Base-by-base conservation (phyloP, 495 filamentous ascomycete species). In the Podospora comata region DNA sequence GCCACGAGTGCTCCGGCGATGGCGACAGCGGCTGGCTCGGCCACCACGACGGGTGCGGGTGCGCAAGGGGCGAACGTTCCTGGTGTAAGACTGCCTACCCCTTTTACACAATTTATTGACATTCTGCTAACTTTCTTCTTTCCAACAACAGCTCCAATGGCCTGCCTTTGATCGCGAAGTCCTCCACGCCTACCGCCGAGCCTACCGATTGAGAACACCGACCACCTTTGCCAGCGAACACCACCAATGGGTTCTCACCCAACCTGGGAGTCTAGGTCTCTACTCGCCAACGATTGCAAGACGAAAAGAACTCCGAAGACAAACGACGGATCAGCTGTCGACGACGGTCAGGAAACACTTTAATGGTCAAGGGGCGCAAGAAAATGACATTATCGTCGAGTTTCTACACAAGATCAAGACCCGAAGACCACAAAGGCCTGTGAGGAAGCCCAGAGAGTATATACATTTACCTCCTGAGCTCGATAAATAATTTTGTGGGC, bases 321-420 rank as follows among this genome's bases (percentile, higher is more conserved):
- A 94, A 74, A 85, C 84, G 72, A 91, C 92, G 74, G 89, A 94
- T 28, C 86, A 93, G 71, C 84, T 97, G 48, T 91, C 92, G n/a
- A 84, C 88, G 66, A 84, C 90, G 11, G 92, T 95, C 27, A 82
- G 94, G 67, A 96, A 93, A 80, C 91, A 97, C 76, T 97, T 97
- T 78, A 97, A 97, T 74, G 89, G 87, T 26, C 84, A 91, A 61
- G 92, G 90, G 11, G 86, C 97, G 15, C 89, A 88, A 64, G 94
- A 97, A 78, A 92, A 89, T 70, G 94, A 97, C 73, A 90, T 92
- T 39, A 91, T 96, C 65, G 92, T 93, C 20, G 88, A 92, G 70
- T 91, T 97, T 74, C 74, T 95, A 61, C 96, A 97, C 80, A 94
- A 91, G 70, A 89, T 93, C 23, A 83, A 85, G 67, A 80, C 73